Percentiles rank a stretch among this genome's conserved stretches.
Evolutionary conservation across 345 rosid species (phyloP).

Genomic region (Gynandropsis gynandra): DNA sequence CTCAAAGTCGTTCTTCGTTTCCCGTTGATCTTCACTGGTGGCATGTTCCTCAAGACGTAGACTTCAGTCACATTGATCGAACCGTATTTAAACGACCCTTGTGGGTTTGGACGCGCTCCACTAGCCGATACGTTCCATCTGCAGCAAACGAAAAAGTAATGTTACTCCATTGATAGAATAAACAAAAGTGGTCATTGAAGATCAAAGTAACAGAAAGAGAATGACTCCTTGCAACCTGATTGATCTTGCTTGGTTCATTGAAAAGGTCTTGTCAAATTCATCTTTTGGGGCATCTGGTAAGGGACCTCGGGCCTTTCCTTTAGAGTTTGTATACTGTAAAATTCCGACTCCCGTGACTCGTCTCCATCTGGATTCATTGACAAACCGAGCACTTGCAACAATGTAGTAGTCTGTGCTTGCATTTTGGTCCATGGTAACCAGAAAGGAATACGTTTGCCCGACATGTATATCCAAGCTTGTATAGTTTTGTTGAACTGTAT

Average conservation of each 20-base stretch:
- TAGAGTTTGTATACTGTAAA: constrained; percentile 85
- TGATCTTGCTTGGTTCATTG: constrained; percentile 78
- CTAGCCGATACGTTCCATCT: constrained; percentile 81
- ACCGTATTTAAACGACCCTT: constrained; percentile 91
- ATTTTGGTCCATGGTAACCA: constrained; percentile 93
- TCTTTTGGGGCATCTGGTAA: constrained; percentile 66
- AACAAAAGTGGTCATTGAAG: no score
- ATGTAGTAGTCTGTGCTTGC: constrained; percentile 81
- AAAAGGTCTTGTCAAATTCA: constrained; percentile 65
- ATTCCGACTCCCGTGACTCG: constrained; percentile 90
- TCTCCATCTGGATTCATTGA: constrained; percentile 82
- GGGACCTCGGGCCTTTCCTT: constrained; percentile 75
- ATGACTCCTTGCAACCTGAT: no score
- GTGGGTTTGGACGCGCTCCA: constrained; percentile 98
- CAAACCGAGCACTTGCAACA: constrained; percentile 93
- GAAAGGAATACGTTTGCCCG: constrained; percentile 87
- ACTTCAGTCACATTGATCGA: constrained; percentile 63
- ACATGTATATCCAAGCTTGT: constrained; percentile 79
- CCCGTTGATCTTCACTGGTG: constrained; percentile 53
- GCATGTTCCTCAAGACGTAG: constrained; percentile 60
- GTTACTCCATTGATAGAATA: no score
- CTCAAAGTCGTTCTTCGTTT: constrained; percentile 55
- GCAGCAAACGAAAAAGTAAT: not conserved
- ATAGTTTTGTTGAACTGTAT: constrained; percentile 64
- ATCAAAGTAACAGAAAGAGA: no score